These are phyloP conservation scores for Rhexocercosporidium sp. DNA, from an alignment of 2,329 filamentous ascomycete species.

Conservation along the genomic window DNA sequence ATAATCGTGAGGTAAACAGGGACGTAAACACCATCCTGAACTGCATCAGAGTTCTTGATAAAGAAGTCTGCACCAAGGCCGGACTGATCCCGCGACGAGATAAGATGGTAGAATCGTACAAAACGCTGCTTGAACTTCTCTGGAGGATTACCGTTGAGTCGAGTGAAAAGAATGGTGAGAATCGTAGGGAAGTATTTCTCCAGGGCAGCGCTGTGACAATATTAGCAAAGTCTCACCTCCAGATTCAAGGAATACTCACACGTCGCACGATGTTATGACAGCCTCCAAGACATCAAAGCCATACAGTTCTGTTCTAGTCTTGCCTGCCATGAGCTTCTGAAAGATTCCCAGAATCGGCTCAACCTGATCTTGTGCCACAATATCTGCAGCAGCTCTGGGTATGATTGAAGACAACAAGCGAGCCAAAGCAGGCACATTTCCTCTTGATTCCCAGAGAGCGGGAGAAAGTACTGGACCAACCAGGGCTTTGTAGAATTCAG, in stretches of 20 bases:
- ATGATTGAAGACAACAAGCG: slow-evolving; percentile 85
- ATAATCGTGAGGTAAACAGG: slow-evolving; percentile 87
- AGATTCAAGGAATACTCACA: slow-evolving; percentile 54
- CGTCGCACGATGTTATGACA: slow-evolving; percentile 72
- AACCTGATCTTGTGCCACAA: slow-evolving; percentile 79
- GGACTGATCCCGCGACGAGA: slow-evolving; percentile 72
- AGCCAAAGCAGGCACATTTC: slow-evolving; percentile 90
- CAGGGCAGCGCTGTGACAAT: slow-evolving; percentile 58
- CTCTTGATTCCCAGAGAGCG: slow-evolving; percentile 87
- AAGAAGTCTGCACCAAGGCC: slow-evolving; percentile 95
- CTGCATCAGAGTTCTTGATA: slow-evolving; percentile 79
- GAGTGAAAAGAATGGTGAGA: slow-evolving; percentile 79
- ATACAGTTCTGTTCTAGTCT: slow-evolving; percentile 70
- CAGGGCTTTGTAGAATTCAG: slow-evolving; percentile 79
- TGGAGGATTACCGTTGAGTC: slow-evolving; percentile 64
- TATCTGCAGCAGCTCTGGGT: slow-evolving; percentile 73
- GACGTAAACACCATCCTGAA: slow-evolving; percentile 81
- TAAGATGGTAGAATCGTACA: slow-evolving; percentile 91
- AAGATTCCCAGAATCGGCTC: slow-evolving; percentile 94
- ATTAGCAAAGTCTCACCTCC: slow-evolving; percentile 34
- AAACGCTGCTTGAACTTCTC: slow-evolving; percentile 88
- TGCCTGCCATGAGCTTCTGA: slow-evolving; percentile 79
- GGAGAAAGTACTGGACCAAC: slow-evolving; percentile 80
- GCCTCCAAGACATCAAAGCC: slow-evolving; percentile 91
- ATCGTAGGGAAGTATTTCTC: slow-evolving; percentile 64